Percentiles rank a stretch among this genome's conserved stretches.
Conservation (phyloP, 441 rosid species). For the Erodium chrysanthum region DNA sequence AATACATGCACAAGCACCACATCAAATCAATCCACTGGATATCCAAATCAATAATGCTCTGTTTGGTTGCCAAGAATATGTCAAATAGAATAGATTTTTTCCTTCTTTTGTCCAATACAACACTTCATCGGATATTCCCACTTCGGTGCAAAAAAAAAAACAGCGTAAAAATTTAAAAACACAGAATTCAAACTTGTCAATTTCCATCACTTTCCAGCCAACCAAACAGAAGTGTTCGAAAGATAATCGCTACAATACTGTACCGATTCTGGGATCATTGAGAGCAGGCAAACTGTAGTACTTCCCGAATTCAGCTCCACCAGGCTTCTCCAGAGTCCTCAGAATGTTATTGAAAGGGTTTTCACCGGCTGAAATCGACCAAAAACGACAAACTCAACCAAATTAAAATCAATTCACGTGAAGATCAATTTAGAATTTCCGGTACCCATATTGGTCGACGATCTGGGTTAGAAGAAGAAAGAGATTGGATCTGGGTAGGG, state of each 20-base stretch:
- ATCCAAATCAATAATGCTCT: neutral
- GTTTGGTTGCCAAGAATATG: neutral
- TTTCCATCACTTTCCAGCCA: conserved; percentile 4
- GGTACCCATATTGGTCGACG: neutral
- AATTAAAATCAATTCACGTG: neutral
- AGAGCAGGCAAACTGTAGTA: conserved; percentile 50
- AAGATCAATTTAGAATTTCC: neutral
- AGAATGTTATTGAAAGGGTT: conserved; percentile 42
- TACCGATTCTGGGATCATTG: conserved; percentile 54
- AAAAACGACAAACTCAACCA: neutral
- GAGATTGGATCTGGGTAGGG: neutral
- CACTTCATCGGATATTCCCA: neutral
- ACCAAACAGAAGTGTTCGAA: conserved; percentile 8
- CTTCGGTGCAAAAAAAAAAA: neutral
- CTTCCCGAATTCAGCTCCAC: conserved; percentile 41
- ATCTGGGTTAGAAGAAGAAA: neutral
- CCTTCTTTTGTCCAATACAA: neutral
- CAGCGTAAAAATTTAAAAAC: neutral
- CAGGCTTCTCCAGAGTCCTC: conserved; percentile 42
- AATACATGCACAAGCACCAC: conserved; percentile 20
- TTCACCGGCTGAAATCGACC: conserved; percentile 28
- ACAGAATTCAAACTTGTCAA: neutral
- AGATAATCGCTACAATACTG: conserved; percentile 13
- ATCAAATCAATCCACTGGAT: neutral
- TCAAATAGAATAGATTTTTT: neutral